Base-by-base conservation (phyloP, 805 yeast genomes). In the Starmera pachycereana region DNA sequence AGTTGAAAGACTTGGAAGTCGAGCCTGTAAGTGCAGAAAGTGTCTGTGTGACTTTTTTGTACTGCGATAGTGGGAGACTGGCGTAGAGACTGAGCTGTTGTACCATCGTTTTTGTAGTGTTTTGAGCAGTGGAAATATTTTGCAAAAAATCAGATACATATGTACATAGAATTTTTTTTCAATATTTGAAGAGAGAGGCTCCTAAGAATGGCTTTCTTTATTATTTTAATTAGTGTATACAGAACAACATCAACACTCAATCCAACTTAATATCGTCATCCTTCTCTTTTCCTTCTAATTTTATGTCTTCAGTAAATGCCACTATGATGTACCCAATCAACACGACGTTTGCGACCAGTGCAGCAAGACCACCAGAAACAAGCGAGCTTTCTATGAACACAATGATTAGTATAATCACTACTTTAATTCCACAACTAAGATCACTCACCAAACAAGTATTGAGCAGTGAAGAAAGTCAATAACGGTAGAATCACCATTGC, bases 301-400 rank as follows among this genome's bases (percentile, higher is more conserved):
- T 53, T 34, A 58, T 58, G 38, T 80, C 81, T 54, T 84, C 94
- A 18, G 70, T 71, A 60, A 83, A 83, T 2, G 94, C 92, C 44
- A 73, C 82, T 13, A 80, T 66, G 29, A 84, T 76, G 52, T 81
- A 84, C 1, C 82, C 84, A 39, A 83, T 72, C 47, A 84, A 63
- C 16, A 84, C 92, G 7, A 78, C 61, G 53, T 84, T 84, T 25
- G 92, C 92, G 41, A 74, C 74, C 13, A 75, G 66, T 3, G 92
- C 92, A 31, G 89, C 86, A n/a, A 78, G 53, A 3, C 92, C 92
- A 33, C 94, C 94, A 38, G 86, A 78, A 11, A 80, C 62, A 12
- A 83, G 58, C 2, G 27, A 22, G 27, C 27, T 22, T 22, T 22
- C 27, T 22, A 22, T 22, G 5, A 4, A 7, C 27, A 22, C 9